Evolutionary conservation across 2,329 filamentous ascomycete genomes (phyloP).

Genomic region (Corniculantispora saksenae): DNA sequence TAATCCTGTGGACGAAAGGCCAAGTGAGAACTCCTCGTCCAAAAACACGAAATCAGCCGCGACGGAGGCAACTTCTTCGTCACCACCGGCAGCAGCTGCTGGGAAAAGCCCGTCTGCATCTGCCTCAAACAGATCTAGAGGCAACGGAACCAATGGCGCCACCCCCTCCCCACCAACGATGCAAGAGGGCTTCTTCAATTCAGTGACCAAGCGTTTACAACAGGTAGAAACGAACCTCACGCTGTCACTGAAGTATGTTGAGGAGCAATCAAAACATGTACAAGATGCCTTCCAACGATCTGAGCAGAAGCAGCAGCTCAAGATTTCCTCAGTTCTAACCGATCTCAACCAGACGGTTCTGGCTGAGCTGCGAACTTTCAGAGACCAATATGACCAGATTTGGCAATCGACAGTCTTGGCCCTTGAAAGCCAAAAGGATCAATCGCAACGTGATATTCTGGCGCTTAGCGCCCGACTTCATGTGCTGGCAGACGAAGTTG

Average conservation of each 20-base stretch:
- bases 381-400: constrained; percentile 89
- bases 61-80: not conserved
- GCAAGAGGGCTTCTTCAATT: constrained; percentile 97
- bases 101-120: not conserved
- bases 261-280: constrained; percentile 89
- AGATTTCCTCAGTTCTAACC: constrained; percentile 78
- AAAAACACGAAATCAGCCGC: not conserved
- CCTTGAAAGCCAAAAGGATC: constrained; percentile 83
- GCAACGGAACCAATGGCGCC: constrained; percentile 29
- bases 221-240: constrained; percentile 91
- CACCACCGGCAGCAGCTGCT: constrained; percentile 1
- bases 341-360: constrained; percentile 86
- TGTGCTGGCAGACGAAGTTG: constrained; percentile 88
- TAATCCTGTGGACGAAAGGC: constrained; percentile 16
- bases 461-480: constrained; percentile 80
- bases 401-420: constrained; percentile 96
- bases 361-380: constrained; percentile 73
- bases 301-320: constrained; percentile 83
- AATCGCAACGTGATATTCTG: constrained; percentile 78
- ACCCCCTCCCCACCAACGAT: constrained; percentile 67
- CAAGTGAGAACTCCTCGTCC: not conserved
- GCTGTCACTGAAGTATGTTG: constrained; percentile 90
- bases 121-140: constrained; percentile 30
- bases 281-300: constrained; percentile 84
- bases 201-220: constrained; percentile 87